Percentiles rank a stretch among this genome's conserved stretches.
These are phyloP conservation scores for Eragrostis nindensis DNA, from an alignment of 176 grass and related monocot genomes.

Conservation along the genomic window DNA sequence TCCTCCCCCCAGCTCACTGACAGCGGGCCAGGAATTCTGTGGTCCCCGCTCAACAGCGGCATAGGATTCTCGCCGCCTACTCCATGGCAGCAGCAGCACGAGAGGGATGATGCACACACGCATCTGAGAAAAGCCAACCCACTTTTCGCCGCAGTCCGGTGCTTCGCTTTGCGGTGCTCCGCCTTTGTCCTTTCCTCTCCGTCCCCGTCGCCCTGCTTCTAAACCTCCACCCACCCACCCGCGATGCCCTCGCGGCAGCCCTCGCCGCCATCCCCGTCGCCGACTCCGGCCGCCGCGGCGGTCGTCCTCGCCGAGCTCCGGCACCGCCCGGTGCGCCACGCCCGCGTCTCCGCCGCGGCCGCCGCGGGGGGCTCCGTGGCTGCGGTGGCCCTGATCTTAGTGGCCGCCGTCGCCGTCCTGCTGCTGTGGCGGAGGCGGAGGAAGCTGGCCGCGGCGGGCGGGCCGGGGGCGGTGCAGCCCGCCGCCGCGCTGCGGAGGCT, in stretches of 20 bases:
- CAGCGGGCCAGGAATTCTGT: neutral
- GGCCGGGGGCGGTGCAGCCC: slow-evolving; percentile 7
- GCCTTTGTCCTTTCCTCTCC: slow-evolving; percentile 38
- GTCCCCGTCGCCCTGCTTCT: neutral
- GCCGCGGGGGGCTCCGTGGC: slow-evolving; percentile 11
- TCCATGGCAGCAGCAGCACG: neutral
- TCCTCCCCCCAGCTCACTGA: neutral
- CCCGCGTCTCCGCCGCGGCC: slow-evolving; percentile 8
- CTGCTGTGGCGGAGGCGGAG: slow-evolving; percentile 50
- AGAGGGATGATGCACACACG: neutral
- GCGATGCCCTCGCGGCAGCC: slow-evolving; percentile 75
- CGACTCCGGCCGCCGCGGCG: neutral
- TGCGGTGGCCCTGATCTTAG: slow-evolving; percentile 20
- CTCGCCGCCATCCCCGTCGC: slow-evolving; percentile 30
- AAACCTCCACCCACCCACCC: neutral
- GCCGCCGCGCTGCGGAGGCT: slow-evolving; percentile 58
- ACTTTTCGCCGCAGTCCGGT: slow-evolving; percentile 58
- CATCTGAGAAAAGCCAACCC: slow-evolving; percentile 59
- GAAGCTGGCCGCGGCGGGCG: slow-evolving; percentile 37
- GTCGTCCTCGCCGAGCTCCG: neutral
- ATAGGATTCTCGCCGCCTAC: slow-evolving; percentile 12
- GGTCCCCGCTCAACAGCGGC: neutral
- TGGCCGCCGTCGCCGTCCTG: slow-evolving; percentile 38
- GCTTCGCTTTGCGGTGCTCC: slow-evolving; percentile 14
- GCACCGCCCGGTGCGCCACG: neutral